Evolutionary conservation across 2,329 filamentous ascomycete species (phyloP).

Genomic region (Sphaerulina musiva): DNA sequence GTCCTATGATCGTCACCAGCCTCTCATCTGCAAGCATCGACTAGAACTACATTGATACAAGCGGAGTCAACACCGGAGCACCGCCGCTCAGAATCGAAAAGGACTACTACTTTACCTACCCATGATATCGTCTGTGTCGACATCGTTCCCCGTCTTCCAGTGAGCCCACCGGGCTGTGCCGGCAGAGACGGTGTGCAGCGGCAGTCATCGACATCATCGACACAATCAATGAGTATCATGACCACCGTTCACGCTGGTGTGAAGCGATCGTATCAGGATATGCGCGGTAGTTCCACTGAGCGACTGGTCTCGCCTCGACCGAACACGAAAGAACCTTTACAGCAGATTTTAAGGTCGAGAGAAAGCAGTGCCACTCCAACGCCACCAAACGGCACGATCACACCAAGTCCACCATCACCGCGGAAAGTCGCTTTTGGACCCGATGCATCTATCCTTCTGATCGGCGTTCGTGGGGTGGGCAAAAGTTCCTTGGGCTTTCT

Average conservation of each 20-base stretch:
- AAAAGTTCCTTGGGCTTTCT: constrained; percentile 73
- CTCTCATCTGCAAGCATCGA: background rate
- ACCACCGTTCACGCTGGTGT: constrained; percentile 26
- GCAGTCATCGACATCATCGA: background rate
- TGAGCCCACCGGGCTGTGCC: too few relatives aligned
- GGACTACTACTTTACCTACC: too few relatives aligned
- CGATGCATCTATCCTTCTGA: constrained; percentile 64
- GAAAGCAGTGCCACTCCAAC: constrained; percentile 19
- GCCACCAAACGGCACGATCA: constrained; percentile 13
- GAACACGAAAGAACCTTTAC: constrained; percentile 14
- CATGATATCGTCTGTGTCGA: too few relatives aligned
- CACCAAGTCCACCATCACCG: constrained; percentile 8
- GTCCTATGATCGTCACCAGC: too few relatives aligned
- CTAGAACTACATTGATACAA: background rate
- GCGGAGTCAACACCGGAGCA: background rate
- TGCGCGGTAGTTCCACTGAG: constrained; percentile 18
- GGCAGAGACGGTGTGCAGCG: too few relatives aligned
- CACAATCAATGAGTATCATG: constrained; percentile 14
- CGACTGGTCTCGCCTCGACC: constrained; percentile 5
- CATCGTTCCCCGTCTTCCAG: too few relatives aligned
- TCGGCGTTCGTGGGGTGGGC: constrained; percentile 66
- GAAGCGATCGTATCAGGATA: constrained; percentile 28
- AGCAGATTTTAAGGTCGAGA: constrained; percentile 14
- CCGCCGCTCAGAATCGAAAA: background rate
- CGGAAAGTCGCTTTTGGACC: constrained; percentile 42